phyloP scores from a whole-genome alignment of 805 yeast species.

The Monosporozyma siamensis region DNA sequence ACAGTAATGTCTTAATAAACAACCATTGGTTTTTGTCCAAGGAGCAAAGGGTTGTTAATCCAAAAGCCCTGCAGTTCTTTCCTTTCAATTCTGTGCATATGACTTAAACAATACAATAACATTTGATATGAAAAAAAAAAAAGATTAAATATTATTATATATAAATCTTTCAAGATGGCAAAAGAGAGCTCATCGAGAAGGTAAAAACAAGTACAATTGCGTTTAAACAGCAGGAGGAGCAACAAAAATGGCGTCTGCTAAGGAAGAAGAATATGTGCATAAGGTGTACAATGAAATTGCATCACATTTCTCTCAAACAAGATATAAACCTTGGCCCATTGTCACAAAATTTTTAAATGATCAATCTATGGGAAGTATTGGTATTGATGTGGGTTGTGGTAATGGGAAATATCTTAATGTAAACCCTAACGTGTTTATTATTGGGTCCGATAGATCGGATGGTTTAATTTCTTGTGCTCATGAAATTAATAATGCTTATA shows the following conservation, averaged over 20 bases:
- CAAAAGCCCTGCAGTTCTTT: no score
- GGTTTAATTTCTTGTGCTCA: constrained; percentile 61
- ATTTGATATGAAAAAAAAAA: neutral
- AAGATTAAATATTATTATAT: neutral
- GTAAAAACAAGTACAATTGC: no score
- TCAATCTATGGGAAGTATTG: constrained; percentile 49
- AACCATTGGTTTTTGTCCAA: no score
- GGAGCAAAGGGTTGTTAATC: no score
- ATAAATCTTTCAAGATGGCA: neutral
- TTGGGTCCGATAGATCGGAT: constrained; percentile 68
- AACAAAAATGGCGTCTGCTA: constrained; percentile 30
- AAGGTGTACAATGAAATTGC: constrained; percentile 92
- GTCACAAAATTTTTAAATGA: constrained; percentile 59
- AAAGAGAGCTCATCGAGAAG: neutral
- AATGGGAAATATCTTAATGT: constrained; percentile 84
- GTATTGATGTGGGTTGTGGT: constrained; percentile 94
- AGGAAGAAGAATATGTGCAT: constrained; percentile 76
- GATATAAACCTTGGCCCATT: constrained; percentile 96
- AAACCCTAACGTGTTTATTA: constrained; percentile 54
- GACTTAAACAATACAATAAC: no score
- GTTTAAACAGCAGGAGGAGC: no score
- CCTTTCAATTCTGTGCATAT: no score
- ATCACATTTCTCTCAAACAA: constrained; percentile 80
- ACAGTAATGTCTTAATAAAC: no score
- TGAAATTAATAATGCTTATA: constrained; percentile 32